A percentile compares a stretch with the other conserved stretches of the same genome.
Evolutionary conservation across 129 eudicot genomes (phyloP).

Genomic region (Flaveria ramosissima): DNA sequence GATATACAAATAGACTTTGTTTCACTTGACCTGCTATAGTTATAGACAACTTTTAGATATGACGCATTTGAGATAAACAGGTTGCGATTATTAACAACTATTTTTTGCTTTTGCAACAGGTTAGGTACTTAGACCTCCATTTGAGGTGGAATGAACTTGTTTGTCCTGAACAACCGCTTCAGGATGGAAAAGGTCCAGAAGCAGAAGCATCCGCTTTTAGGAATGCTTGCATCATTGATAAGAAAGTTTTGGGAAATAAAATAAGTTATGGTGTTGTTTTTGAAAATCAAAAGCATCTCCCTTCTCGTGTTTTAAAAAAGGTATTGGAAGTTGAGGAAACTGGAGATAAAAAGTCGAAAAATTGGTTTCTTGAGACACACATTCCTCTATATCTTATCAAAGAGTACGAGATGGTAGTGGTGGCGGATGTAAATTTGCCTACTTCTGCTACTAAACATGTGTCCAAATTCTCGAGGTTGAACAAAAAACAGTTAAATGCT

Average conservation of each 20-base stretch:
- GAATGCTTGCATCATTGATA: conserved; percentile 76
- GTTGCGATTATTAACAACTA: background rate
- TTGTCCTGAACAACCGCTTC: conserved; percentile 69
- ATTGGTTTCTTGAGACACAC: conserved; percentile 75
- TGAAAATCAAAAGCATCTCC: conserved; percentile 83
- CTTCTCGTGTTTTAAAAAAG: conserved; percentile 83
- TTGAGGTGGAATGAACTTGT: conserved; percentile 90
- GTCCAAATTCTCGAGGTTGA: conserved; percentile 42
- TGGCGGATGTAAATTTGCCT: conserved; percentile 10
- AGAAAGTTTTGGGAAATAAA: conserved; percentile 57
- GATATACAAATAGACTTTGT: background rate
- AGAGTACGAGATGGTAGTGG: conserved; percentile 54
- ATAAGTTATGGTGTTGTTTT: conserved; percentile 70
- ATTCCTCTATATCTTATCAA: conserved; percentile 86
- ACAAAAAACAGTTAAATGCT: conserved; percentile 56
- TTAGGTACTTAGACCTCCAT: conserved; percentile 79
- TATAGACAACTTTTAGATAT: background rate
- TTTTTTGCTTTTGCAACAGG: conserved; percentile 47
- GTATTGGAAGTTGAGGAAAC: conserved; percentile 65
- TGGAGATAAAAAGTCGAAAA: conserved; percentile 58
- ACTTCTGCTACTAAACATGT: conserved; percentile 37
- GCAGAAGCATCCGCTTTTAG: conserved; percentile 87
- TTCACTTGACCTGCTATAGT: background rate
- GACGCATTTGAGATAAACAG: background rate
- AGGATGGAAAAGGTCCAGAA: conserved; percentile 86